Evolutionary conservation across 768 basidiomycete species (phyloP).

Genomic region (Exsudoporus frostii): DNA sequence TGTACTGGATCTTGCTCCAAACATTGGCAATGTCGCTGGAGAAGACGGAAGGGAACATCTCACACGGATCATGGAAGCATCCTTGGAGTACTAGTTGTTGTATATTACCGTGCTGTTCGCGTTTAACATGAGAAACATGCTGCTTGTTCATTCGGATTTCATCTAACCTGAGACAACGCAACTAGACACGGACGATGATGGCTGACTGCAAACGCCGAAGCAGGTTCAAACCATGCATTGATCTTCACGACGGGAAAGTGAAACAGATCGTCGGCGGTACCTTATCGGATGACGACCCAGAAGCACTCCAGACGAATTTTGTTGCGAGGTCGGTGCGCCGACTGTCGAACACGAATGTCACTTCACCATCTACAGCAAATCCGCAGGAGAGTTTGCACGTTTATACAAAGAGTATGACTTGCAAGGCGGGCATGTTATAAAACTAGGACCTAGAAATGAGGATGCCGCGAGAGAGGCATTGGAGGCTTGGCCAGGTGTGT

Average conservation of each 20-base stretch:
- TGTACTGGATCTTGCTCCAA: slow-evolving; percentile 90
- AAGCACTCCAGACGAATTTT: slow-evolving; percentile 80
- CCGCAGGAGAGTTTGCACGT: slow-evolving; percentile 73
- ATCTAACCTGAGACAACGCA: neutral
- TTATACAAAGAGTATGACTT: slow-evolving; percentile 71
- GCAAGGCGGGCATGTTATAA: slow-evolving; percentile 92
- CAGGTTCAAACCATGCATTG: slow-evolving; percentile 90
- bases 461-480: slow-evolving; percentile 84
- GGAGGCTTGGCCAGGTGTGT: slow-evolving; percentile 72
- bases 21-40: slow-evolving; percentile 77
- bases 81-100: slow-evolving; percentile 61
- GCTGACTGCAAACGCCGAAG: slow-evolving; percentile 31
- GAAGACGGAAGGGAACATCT: slow-evolving; percentile 84
- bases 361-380: slow-evolving; percentile 49
- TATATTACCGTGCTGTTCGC: slow-evolving; percentile 9
- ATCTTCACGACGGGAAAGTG: slow-evolving; percentile 92
- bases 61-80: slow-evolving; percentile 73
- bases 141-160: neutral
- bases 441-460: slow-evolving; percentile 89
- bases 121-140: neutral
- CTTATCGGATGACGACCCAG: slow-evolving; percentile 64
- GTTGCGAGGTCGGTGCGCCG: slow-evolving; percentile 63
- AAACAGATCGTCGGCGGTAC: slow-evolving; percentile 99
- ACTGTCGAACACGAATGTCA: neutral
- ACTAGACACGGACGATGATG: slow-evolving; percentile 18